Percentiles rank a stretch among this genome's conserved stretches.
Conservation (phyloP, 352 stramenopile species). For the Pythium grandisporangium region DNA sequence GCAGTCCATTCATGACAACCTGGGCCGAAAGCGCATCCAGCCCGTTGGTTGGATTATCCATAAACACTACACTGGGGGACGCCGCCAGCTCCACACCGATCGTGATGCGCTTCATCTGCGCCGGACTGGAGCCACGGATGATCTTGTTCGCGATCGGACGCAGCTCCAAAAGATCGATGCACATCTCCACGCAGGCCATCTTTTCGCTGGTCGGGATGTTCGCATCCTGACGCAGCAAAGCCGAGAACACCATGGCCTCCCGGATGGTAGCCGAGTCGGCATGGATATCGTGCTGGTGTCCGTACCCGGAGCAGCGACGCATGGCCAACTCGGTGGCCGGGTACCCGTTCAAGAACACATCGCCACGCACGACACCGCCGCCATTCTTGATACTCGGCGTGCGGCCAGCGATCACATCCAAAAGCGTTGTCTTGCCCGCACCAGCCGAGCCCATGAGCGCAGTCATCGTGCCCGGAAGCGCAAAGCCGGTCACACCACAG, state of each 20-base stretch:
- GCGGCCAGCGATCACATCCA: constrained; percentile 86
- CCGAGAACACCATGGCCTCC: constrained; percentile 82
- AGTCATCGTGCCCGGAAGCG: constrained; percentile 25
- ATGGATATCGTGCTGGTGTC: constrained; percentile 18
- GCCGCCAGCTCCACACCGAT: constrained; percentile 84
- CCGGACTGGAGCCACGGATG: constrained; percentile 14
- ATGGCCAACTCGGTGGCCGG: constrained; percentile 13
- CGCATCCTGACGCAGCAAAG: constrained; percentile 36
- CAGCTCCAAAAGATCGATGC: constrained; percentile 23
- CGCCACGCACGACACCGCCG: constrained; percentile 38
- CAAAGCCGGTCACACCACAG: constrained; percentile 19
- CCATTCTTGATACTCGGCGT: too few relatives aligned
- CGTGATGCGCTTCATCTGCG: constrained; percentile 24
- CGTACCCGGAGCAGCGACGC: constrained; percentile 9
- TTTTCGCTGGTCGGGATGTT: constrained; percentile 17
- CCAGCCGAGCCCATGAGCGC: constrained; percentile 36
- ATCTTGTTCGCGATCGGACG: constrained; percentile 13
- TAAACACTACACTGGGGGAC: constrained; percentile 59
- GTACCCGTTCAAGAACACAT: constrained; percentile 32
- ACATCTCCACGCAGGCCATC: constrained; percentile 16
- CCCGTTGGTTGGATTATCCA: constrained; percentile 38
- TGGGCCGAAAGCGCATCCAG: constrained; percentile 13
- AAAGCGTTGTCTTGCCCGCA: constrained; percentile 85
- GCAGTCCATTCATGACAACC: constrained; percentile 53
- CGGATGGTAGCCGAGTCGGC: constrained; percentile 75